Evolutionary conservation across 2,329 filamentous ascomycete genomes (phyloP).

Genomic region (Colletotrichum endophyticum): DNA sequence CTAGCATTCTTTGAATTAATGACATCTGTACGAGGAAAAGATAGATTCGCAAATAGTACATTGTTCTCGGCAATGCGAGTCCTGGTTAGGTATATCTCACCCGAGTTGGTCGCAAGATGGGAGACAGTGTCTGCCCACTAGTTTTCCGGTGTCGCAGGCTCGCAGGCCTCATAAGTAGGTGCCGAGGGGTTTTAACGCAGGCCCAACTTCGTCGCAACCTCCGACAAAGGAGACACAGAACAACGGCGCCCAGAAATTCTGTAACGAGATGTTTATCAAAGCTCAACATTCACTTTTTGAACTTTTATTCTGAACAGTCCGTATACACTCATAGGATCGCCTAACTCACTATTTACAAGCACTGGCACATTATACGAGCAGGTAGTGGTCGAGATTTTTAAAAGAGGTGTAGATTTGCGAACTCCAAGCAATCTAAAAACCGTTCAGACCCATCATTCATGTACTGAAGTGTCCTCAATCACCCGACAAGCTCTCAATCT

Average conservation of each 20-base stretch:
- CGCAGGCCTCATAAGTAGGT: neutral
- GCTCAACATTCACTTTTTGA: rapidly evolving
- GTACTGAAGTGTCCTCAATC: neutral
- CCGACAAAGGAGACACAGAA: neutral
- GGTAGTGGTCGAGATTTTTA: neutral
- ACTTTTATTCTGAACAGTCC: neutral
- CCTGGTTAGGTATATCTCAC: neutral
- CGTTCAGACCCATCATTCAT: rapidly evolving
- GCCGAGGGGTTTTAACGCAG: rapidly evolving
- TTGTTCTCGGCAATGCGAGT: neutral
- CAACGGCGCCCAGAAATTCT: rapidly evolving
- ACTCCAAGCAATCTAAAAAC: neutral
- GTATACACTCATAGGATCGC: rapidly evolving
- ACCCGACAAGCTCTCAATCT: neutral
- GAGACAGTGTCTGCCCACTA: neutral
- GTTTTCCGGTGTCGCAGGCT: too few relatives aligned
- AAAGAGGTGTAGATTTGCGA: neutral
- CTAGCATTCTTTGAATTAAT: neutral
- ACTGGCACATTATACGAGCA: neutral
- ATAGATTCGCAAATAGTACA: neutral
- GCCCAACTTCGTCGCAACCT: rapidly evolving
- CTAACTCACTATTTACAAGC: neutral
- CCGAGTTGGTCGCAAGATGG: neutral
- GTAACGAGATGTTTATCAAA: neutral
- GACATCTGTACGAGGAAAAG: neutral